Conservation (phyloP, 768 basidiomycete species). For the Russula sp. region DNA sequence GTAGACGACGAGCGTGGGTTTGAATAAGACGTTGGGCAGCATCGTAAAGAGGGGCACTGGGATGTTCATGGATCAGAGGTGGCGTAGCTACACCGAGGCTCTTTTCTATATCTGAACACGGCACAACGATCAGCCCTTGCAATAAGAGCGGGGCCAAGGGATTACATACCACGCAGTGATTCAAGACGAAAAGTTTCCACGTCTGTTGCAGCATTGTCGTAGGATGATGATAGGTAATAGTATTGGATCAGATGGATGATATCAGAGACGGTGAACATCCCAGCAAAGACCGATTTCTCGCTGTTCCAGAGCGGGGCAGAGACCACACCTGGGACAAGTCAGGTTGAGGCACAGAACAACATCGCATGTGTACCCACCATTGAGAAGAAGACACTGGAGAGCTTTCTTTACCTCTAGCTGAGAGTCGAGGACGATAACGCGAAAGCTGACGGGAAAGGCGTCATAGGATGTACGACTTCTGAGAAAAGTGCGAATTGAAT, state of each 20-base stretch:
- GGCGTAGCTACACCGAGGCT: slow-evolving; percentile 89
- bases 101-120: slow-evolving; percentile 82
- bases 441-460: slow-evolving; percentile 94
- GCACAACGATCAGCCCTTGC: slow-evolving; percentile 1
- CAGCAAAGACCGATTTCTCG: slow-evolving; percentile 86
- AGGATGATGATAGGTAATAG: slow-evolving; percentile 84
- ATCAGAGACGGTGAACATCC: slow-evolving; percentile 99
- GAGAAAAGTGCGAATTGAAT: slow-evolving; percentile 76
- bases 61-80: slow-evolving; percentile 85
- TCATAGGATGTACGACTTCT: slow-evolving; percentile 88
- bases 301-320: slow-evolving; percentile 99
- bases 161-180: slow-evolving; percentile 72
- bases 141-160: slow-evolving; percentile 12
- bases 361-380: slow-evolving; percentile 47
- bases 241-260: slow-evolving; percentile 99
- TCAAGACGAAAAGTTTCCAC: slow-evolving; percentile 92
- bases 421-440: slow-evolving; percentile 94
- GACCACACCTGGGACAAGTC: slow-evolving; percentile 69
- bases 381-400: slow-evolving; percentile 78
- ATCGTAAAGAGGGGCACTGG: slow-evolving; percentile 82
- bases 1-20: slow-evolving; percentile 92
- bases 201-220: slow-evolving; percentile 82
- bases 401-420: slow-evolving; percentile 96
- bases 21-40: slow-evolving; percentile 88
- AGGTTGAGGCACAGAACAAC: slow-evolving; percentile 10